A percentile compares a stretch with the other conserved stretches of the same genome.
phyloP scores from a whole-genome alignment of 2,329 filamentous ascomycete species.

The Clonostachys rhizophaga region DNA sequence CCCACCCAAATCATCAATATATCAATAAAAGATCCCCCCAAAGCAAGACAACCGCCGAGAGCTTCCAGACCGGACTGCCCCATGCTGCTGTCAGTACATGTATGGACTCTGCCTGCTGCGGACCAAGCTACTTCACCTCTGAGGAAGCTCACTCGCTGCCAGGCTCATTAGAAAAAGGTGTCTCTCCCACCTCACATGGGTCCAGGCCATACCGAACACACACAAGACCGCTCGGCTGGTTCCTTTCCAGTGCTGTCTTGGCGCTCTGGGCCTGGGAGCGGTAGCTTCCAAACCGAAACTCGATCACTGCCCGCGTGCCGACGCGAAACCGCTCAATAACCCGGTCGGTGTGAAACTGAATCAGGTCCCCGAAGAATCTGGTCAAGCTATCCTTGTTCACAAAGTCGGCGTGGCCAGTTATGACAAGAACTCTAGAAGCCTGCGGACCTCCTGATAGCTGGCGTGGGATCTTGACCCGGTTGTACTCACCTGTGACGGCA shows the following conservation, averaged over 20 bases:
- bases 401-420: conserved; percentile 36
- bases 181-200: conserved; percentile 28
- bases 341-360: conserved; percentile 42
- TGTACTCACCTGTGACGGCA: conserved; percentile 33
- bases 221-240: conserved; percentile 23
- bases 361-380: conserved; percentile 31
- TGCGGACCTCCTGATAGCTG: conserved; percentile 10
- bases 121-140: too few species aligned
- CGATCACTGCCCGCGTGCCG: conserved; percentile 24
- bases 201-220: conserved; percentile 30
- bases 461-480: conserved; percentile 38
- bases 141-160: too few species aligned
- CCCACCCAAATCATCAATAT: too few species aligned
- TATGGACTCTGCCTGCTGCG: too few species aligned
- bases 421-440: conserved; percentile 43
- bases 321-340: conserved; percentile 22
- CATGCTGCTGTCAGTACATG: too few species aligned
- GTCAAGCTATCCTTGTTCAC: conserved; percentile 35
- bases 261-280: conserved; percentile 49
- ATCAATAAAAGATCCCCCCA: too few species aligned
- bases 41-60: too few species aligned
- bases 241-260: conserved; percentile 29
- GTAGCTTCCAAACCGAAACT: conserved; percentile 51
- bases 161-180: conserved; percentile 13
- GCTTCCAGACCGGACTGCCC: too few species aligned